Base-by-base conservation (phyloP, 169 alveolate genomes). In the Plasmodium blacklocki region DNA sequence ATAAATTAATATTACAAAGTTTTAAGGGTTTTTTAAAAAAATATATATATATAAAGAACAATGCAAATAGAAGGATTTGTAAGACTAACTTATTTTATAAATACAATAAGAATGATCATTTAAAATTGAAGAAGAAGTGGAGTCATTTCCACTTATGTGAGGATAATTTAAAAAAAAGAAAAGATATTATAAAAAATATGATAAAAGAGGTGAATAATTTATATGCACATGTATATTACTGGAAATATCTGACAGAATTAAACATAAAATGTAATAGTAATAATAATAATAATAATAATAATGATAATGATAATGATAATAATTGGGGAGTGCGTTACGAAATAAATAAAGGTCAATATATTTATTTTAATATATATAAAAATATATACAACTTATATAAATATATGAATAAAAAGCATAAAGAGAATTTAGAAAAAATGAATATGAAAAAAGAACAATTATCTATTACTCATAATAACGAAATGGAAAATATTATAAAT, bases 401-500 rank as follows among this genome's bases (percentile, higher is more conserved):
- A 52, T 85, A 45, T 54, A 70, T 83, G 91, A 67, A 83, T 19
- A n/a, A 62, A 19, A 83, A 26, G 59, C 64, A 83, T 70, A 19
- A 23, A 11, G 43, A 83, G n/a, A 68, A 70, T 58, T 39, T 67
- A 15, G 39, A 83, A 54, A 68, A 52, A 62, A 52, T 83, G 62
- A 70, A 56, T 3, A 52, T 18, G 26, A 83, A 83, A 70, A 83
- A 56, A 73, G 86, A 83, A 29, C 58, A 67, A 49, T 49, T 83
- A 12, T 83, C 91, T 14, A 83, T 83, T 58, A 83, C 83, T 5
- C 91, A 83, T 70, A 83, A 83, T 63, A 68, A 62, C 32, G 91
- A 83, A 83, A 83, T 83, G 91, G 86, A 83, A 47, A 50, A 71
- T 56, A 45, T 83, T 83, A 83, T 83, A 23, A 70, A 62, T 83